Conservation (phyloP, 768 basidiomycete species). For the Auricularia sp. region DNA sequence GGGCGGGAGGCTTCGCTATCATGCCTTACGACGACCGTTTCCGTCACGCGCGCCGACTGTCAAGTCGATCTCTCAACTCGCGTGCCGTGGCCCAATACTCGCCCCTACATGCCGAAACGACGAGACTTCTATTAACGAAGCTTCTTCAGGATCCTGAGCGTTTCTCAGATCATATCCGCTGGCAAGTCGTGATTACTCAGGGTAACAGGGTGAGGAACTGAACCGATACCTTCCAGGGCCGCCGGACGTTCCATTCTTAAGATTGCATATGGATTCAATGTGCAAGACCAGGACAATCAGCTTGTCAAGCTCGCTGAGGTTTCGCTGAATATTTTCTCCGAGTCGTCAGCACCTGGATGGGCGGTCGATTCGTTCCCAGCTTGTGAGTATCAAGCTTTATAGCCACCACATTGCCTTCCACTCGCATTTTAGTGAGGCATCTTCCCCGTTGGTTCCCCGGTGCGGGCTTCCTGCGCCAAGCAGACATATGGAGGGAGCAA, state of each 20-base stretch:
- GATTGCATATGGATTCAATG: slow-evolving; percentile 15
- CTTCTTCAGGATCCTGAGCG: not conserved
- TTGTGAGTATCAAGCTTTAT: not conserved
- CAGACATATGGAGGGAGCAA: slow-evolving; percentile 5
- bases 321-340: slow-evolving; percentile 1
- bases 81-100: not conserved
- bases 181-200: not conserved
- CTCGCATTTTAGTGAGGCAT: slow-evolving; percentile 10
- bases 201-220: not conserved
- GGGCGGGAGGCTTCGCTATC: not conserved
- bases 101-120: not conserved
- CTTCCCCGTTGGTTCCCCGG: slow-evolving; percentile 18
- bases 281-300: slow-evolving; percentile 9
- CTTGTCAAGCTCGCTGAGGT: slow-evolving; percentile 6
- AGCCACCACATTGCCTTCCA: too few species aligned
- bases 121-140: not conserved
- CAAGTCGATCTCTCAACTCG: not conserved
- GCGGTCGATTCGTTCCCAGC: slow-evolving; percentile 3
- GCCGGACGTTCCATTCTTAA: slow-evolving; percentile 10
- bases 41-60: not conserved
- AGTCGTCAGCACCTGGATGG: not conserved
- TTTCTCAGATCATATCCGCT: not conserved
- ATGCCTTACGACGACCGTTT: not conserved
- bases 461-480: slow-evolving; percentile 11
- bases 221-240: not conserved